Conservation (phyloP, 306 rosid genomes). For the Casuarina equisetifolia region DNA sequence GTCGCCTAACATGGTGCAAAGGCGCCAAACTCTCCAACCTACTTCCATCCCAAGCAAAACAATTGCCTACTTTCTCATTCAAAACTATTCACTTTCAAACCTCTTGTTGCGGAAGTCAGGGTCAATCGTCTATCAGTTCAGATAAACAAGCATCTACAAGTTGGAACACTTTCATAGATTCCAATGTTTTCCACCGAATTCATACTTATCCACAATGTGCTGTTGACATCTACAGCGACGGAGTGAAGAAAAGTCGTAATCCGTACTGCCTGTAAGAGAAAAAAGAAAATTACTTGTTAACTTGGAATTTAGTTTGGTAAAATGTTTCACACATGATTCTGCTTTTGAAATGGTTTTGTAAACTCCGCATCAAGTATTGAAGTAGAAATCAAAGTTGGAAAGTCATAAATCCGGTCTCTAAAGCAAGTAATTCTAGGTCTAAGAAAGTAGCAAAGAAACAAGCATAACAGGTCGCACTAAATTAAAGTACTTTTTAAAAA, state of each 20-base stretch:
- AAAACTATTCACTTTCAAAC: conserved; percentile 26
- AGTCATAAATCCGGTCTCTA: conserved; percentile 12
- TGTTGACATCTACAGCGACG: conserved; percentile 4
- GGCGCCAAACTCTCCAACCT: conserved; percentile 47
- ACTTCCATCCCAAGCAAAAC: conserved; percentile 33
- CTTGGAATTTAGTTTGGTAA: not conserved
- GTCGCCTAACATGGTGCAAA: conserved; percentile 42
- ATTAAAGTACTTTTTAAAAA: conserved; percentile 9
- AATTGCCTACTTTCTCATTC: conserved; percentile 23
- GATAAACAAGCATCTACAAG: not conserved
- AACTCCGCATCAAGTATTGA: not conserved
- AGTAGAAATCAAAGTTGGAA: conserved; percentile 1
- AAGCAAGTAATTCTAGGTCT: not conserved
- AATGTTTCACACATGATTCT: conserved; percentile 9
- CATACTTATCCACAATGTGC: conserved; percentile 8
- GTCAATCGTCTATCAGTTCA: conserved; percentile 8
- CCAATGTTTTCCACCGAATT: not conserved
- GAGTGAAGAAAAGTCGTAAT: not conserved
- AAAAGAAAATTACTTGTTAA: not conserved
- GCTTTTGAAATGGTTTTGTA: conserved; percentile 4
- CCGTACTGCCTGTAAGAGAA: not conserved
- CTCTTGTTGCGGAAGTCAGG: conserved; percentile 16
- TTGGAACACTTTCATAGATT: not conserved
- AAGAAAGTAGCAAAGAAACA: conserved; percentile 21
- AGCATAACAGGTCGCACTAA: conserved; percentile 8